These are phyloP conservation scores for Volvox africanus DNA, from an alignment of 139 green algal genomes.

Conservation along the genomic window DNA sequence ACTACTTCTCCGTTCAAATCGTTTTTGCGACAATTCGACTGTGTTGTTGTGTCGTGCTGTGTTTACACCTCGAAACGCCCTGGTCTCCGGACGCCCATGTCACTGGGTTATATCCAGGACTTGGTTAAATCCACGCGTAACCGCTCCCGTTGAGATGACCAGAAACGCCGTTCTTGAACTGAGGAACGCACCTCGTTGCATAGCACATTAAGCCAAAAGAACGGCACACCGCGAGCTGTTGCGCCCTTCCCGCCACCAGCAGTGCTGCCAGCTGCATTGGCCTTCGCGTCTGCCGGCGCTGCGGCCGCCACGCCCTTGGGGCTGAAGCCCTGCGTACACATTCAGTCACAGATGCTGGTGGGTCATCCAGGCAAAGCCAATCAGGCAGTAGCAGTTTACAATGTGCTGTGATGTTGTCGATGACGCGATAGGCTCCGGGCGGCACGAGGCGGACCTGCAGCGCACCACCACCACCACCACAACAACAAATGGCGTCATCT, in stretches of 20 bases:
- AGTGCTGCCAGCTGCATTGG: not conserved
- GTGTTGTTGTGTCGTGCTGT: no score
- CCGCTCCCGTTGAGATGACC: no score
- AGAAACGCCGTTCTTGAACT: no score
- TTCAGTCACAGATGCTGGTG: no score
- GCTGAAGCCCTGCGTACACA: constrained; percentile 24
- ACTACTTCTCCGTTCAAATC: no score
- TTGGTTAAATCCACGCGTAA: no score
- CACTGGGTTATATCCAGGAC: no score
- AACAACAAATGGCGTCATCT: no score
- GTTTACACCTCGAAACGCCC: no score
- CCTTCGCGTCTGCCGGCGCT: not conserved
- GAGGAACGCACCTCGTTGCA: constrained; percentile 24
- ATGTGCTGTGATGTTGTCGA: not conserved
- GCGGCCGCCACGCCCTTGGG: constrained; percentile 3
- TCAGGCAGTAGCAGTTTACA: not conserved
- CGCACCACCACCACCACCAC: not conserved
- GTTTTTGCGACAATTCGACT: no score
- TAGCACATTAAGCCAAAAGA: constrained; percentile 63
- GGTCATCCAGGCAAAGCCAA: no score
- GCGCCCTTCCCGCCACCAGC: not conserved
- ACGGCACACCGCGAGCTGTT: constrained; percentile 32
- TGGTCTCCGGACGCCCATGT: no score
- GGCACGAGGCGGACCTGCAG: not conserved
- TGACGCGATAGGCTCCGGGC: not conserved